Evolutionary conservation across 345 rosid species (phyloP), one percentile per base, ranked within the genome.

Genomic region (Brassica carinata): DNA sequence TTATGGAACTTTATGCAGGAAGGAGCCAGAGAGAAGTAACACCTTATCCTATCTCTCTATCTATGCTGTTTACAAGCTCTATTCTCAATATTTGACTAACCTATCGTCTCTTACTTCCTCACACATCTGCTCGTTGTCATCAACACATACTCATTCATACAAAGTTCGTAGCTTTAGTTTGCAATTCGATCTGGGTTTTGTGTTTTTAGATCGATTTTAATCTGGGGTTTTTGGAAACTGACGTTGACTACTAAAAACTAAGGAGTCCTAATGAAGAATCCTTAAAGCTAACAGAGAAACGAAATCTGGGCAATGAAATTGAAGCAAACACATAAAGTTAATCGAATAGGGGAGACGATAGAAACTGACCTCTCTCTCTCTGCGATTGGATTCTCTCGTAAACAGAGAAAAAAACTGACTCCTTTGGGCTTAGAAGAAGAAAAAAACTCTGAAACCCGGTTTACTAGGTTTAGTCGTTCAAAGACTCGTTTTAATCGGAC

Each of bases 331-430:
- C 7, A 48, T 3, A 34, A 72, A n/a, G 38, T 8, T 26, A 38
- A 40, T 43, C 14, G 38, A 66, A 23, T 75, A n/a, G 17, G 57
- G 26, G 57, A 65, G 65, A 75, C 0, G 8, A 74, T 11, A 17
- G 48, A 15, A 34, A 11, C 55, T 29, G 67, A 29, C 36, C 36
- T 26, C 73, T 19, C 23, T n/a, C 55, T 23, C 73, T 15, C 57
- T 55, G 65, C 10, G 67, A 27, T 58, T 68, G 79, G 79, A 36
- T 15, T 67, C 14, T 65, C 43, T 14, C 15, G 57, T 48, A 40
- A 40, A 40, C 51, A 3, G 51, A 43, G 51, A 3, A 43, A 11
- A 10, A 43, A 43, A 2, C 13, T 3, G 58, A n/a, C 58, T 2
- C 58, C 18, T 51, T 53, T 53, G 58, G 58, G 18, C 6, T 53